Evolutionary conservation across 345 rosid genomes (phyloP).

Genomic region (Hirschfeldia incana): DNA sequence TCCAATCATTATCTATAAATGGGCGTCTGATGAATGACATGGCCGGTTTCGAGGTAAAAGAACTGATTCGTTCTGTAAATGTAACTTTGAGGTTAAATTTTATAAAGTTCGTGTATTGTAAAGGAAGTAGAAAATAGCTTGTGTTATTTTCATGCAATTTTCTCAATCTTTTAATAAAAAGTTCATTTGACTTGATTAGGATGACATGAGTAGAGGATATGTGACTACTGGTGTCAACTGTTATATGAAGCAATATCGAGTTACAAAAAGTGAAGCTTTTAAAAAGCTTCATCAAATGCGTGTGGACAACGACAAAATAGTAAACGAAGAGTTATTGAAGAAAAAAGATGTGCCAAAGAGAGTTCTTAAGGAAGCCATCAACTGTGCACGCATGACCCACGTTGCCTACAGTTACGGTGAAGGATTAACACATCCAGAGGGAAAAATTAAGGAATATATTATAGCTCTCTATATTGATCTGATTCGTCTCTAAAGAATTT

Average conservation of each 20-base stretch:
- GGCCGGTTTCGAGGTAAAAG: slow-evolving; percentile 20
- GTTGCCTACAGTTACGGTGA: neutral
- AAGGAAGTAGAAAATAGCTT: neutral
- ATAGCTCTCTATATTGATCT: neutral
- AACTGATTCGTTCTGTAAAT: neutral
- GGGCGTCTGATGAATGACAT: slow-evolving; percentile 33
- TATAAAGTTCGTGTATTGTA: neutral
- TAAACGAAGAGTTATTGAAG: slow-evolving; percentile 4
- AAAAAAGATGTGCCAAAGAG: neutral
- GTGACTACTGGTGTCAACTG: neutral
- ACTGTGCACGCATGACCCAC: neutral
- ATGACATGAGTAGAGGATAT: slow-evolving; percentile 10
- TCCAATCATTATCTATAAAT: neutral
- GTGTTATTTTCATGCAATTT: neutral
- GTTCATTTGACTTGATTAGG: neutral
- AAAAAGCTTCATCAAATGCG: neutral
- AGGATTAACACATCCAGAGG: neutral
- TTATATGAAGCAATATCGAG: slow-evolving; percentile 21
- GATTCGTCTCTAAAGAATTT: neutral
- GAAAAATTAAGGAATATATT: neutral
- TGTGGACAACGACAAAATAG: neutral
- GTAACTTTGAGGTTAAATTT: neutral
- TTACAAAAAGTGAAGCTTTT: neutral
- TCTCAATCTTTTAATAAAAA: neutral
- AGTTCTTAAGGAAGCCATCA: neutral